Evolutionary conservation across 2,329 filamentous ascomycete genomes (phyloP), one percentile per base, ranked within the genome.

Genomic region (Chalara sp.): DNA sequence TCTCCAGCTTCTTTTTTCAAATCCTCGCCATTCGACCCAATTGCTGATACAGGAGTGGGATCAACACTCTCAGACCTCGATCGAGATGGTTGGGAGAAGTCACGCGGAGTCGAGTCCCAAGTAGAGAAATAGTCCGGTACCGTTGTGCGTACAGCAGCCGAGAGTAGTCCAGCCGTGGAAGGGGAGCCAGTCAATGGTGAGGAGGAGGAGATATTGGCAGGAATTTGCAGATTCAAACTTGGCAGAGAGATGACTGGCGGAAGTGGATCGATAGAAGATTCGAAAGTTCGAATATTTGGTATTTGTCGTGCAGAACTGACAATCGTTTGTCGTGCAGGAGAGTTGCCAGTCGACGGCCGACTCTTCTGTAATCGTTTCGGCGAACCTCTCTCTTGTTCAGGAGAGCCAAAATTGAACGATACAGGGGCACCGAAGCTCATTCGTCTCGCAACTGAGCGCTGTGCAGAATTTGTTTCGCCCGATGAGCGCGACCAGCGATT

Each of bases 401-500:
- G 41, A 37, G 44, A 40, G 44, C 49, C 53, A 48, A 54, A 45
- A 39, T 43, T 54, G 45, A 50, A 52, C 29, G 51, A 31, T 43
- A 51, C 55, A 46, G 62, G 50, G 65, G 64, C 54, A 61, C 64
- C 48, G 59, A 61, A 44, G 64, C 47, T 59, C 51, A 47, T 60
- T 46, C 44, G 60, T 53, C 53, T 75, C 37, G 35, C 8, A 37
- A 8, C 35, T n/a, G 35, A n/a, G 8, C n/a, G 8, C 35, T 8
- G 35, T n/a, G 35, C 35, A 37, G 35, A 37, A 37, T 37, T 37
- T n/a, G 35, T 37, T 37, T 69, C 65, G 56, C 68, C 71, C 53
- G 72, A 79, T 41, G 77, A 80, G 21, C 70, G 67, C 41, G 76
- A 78, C 75, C 75, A 78, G 60, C 75, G 72, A 60, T 79, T 75